A percentile compares a stretch with the other conserved stretches of the same genome.
Conservation (phyloP, 176 grass and related monocot genomes). For the Chrysopogon serrulatus region DNA sequence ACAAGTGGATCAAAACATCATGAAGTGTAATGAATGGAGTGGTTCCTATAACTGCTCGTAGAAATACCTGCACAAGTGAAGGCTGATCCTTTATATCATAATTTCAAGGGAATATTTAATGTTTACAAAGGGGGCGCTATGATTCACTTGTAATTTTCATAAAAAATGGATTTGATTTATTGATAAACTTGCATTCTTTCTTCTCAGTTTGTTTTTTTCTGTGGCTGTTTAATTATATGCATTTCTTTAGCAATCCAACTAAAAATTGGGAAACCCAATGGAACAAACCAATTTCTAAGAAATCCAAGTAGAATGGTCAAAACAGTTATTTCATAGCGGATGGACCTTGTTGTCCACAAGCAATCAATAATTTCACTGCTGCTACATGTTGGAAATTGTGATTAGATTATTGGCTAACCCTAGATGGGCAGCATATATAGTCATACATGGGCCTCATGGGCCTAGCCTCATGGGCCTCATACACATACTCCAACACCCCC, state of each 20-base stretch:
- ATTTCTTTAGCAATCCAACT: not conserved
- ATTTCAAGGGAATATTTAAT: not conserved
- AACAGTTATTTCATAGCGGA: not conserved
- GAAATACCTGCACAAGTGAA: not conserved
- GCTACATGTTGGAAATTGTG: too few species aligned
- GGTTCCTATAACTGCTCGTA: not conserved
- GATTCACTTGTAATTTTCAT: not conserved
- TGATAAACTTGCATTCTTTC: not conserved
- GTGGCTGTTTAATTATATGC: not conserved
- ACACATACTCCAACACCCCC: too few species aligned
- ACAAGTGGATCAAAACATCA: conserved; percentile 7
- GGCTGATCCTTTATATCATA: not conserved
- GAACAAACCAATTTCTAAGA: not conserved
- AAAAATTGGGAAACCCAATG: not conserved
- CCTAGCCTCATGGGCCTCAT: too few species aligned
- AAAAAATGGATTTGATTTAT: not conserved
- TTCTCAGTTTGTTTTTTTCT: too few species aligned
- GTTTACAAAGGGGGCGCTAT: not conserved
- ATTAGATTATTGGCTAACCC: too few species aligned
- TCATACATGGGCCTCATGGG: too few species aligned
- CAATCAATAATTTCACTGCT: not conserved
- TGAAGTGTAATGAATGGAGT: not conserved
- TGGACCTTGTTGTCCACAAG: not conserved
- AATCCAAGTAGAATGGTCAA: not conserved
- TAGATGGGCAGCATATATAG: too few species aligned